Evolutionary conservation across 1,284 basidiomycete species (phyloP).

Genomic region (Puccinia coronata): DNA sequence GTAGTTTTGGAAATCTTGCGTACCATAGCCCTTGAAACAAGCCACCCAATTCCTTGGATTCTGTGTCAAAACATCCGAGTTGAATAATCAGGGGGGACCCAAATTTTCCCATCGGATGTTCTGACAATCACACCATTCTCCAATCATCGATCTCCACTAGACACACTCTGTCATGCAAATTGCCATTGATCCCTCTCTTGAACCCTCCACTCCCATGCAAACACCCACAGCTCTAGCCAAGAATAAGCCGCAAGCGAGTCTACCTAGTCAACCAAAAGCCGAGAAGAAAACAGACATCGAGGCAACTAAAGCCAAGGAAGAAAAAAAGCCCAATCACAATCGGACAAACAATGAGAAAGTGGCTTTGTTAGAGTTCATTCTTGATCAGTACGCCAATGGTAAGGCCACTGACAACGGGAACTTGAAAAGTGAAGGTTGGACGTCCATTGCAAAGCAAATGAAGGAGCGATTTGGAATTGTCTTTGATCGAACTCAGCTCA

Average conservation of each 20-base stretch:
- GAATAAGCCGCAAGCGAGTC: background rate
- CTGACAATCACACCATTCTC: no score
- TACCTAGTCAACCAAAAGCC: background rate
- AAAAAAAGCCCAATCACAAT: background rate
- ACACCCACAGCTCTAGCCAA: no score
- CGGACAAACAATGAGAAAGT: slow-evolving; percentile 2
- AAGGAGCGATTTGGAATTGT: background rate
- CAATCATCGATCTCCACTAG: background rate
- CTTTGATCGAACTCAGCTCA: background rate
- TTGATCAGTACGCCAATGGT: background rate
- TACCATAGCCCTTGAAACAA: background rate
- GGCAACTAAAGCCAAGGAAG: background rate
- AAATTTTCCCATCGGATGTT: background rate
- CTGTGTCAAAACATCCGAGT: background rate
- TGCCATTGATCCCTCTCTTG: no score
- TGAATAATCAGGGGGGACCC: background rate
- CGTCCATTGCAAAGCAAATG: background rate
- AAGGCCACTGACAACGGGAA: background rate
- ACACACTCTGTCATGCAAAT: no score
- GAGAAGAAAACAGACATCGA: background rate
- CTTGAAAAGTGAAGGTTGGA: slow-evolving; percentile 5
- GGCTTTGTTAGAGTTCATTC: background rate
- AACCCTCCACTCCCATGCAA: no score
- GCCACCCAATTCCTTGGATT: background rate
- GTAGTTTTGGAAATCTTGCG: background rate